A percentile compares a stretch with the other conserved stretches of the same genome.
These are phyloP conservation scores for Phoma herbarum DNA, from an alignment of 2,329 filamentous ascomycete species.

Conservation along the genomic window DNA sequence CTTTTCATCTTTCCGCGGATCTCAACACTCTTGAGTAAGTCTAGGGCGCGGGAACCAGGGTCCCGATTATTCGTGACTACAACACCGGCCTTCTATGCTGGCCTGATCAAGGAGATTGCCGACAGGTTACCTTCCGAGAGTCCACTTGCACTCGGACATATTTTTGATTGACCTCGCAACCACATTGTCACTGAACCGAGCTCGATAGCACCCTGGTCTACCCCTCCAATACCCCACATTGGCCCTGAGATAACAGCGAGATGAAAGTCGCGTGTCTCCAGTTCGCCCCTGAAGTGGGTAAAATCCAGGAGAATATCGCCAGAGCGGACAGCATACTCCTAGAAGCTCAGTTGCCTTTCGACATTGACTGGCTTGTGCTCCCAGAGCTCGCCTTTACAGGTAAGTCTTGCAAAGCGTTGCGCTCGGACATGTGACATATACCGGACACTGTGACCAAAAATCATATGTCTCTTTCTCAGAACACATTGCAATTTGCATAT, in stretches of 20 bases:
- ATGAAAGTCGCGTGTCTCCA: slow-evolving; percentile 77
- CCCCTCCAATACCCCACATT: slow-evolving; percentile 21
- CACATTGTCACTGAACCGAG: background rate
- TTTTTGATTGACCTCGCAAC: background rate
- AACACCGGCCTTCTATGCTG: slow-evolving; percentile 8
- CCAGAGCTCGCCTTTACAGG: slow-evolving; percentile 80
- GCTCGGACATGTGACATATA: slow-evolving; percentile 7
- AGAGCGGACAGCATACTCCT: slow-evolving; percentile 71
- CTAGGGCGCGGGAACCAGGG: slow-evolving; percentile 21
- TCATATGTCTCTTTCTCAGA: background rate
- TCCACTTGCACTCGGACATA: background rate
- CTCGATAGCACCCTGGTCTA: slow-evolving; percentile 10
- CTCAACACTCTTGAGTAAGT: slow-evolving; percentile 10
- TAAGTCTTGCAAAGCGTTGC: slow-evolving; percentile 43
- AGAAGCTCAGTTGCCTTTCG: slow-evolving; percentile 52
- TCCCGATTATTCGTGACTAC: slow-evolving; percentile 16
- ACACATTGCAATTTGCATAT: background rate
- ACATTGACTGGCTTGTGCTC: slow-evolving; percentile 74
- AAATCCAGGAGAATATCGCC: slow-evolving; percentile 74
- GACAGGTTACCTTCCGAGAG: background rate
- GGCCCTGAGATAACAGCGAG: slow-evolving; percentile 27
- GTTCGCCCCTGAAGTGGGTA: slow-evolving; percentile 75
- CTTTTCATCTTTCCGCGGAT: slow-evolving; percentile 10
- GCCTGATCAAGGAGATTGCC: background rate
- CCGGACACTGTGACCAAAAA: background rate